Evolutionary conservation across 441 rosid species (phyloP), one percentile per base, ranked within the genome.

Genomic region (Gossypium trilobum): DNA sequence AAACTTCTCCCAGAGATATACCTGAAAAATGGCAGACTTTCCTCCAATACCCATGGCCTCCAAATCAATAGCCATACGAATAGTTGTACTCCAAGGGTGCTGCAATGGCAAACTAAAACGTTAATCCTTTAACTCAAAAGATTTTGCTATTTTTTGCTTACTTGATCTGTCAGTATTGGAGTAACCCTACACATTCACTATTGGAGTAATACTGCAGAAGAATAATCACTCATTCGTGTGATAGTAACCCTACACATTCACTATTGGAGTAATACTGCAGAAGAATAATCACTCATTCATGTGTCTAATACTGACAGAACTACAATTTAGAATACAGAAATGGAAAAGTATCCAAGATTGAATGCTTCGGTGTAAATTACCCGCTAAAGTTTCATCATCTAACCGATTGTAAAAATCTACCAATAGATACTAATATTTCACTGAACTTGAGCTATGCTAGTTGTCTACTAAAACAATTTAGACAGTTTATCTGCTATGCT

Each of bases 21-120:
- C 99, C 99, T 94, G 97, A 80, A 94, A 94, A 80, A 94, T 61
- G 77, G 81, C 51, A 6, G 99, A 90, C 85, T 87, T 92, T 66
- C 99, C 99, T 70, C 99, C 99, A 39, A 87, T 64, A 20, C 69
- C 69, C 69, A 94, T 94, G 73, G 99, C 96, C 83, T 94, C 99
- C 82, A 94, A 75, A 86, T 94, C 97, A 75, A 94, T 66, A 77
- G 95, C 99, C 85, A 88, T 61, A 57, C 83, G 89, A 77, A 94
- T 64, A 71, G 93, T 88, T 77, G 74, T 66, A 81, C 88, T 89
- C 97, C 94, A 94, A 20, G 97, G 97, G 85, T 94, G 97, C 97
- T 94, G 88, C 80, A 82, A 36, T 31, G 76, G 70, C n/a, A 71
- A 72, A 74, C 73, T 72, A 57, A 65, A 72, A 16, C 42, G 61